Base-by-base conservation (phyloP, 176 grass and related monocot species). In the Zea luxurians region DNA sequence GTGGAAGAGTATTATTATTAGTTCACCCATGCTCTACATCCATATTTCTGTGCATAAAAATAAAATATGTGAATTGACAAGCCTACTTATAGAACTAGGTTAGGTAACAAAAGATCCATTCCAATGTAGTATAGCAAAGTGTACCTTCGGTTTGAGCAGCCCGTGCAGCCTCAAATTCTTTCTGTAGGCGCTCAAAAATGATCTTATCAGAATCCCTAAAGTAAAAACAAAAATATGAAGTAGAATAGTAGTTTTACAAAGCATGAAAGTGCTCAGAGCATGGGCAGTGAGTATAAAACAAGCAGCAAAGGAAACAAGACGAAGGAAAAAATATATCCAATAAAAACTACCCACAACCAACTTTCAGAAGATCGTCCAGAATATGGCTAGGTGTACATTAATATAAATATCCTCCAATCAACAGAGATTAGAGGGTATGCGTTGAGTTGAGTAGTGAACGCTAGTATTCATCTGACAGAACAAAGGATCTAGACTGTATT, bases 191-290 rank as follows among this genome's bases (percentile, higher is more conserved):
- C 77, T 94, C 95, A 88, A 88, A 97, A 80, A 97, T 80, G 47
- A 88, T 53, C 85, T 97, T 94, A 92, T 97, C 89, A 58, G 91
- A 97, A 73, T 97, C 95, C 91, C 95, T 97, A 35, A 74, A 80
- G 50, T 37, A 20, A 75, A 77, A 78, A 21, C 17, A 13, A 27
- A 17, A 54, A n/a, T 55, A 58, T 58, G 7, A 20, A 20, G 54
- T 70, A 35, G 71, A 79, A 88, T 7, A 45, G 71, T 63, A 80
- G 46, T 37, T 78, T n/a, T 68, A 64, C 36, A 1, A 15, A 34
- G 48, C 64, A 70, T 3, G 5, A 13, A 48, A n/a, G 10, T 7
- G 37, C 35, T 40, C 45, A 58, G 37, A 72, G 27, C 7, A 82
- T 18, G 13, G 10, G 18, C 40, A 49, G 2, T 2, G 7, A 79